phyloP scores from a whole-genome alignment of 1,284 basidiomycete species.

The Coniferiporia weirii region DNA sequence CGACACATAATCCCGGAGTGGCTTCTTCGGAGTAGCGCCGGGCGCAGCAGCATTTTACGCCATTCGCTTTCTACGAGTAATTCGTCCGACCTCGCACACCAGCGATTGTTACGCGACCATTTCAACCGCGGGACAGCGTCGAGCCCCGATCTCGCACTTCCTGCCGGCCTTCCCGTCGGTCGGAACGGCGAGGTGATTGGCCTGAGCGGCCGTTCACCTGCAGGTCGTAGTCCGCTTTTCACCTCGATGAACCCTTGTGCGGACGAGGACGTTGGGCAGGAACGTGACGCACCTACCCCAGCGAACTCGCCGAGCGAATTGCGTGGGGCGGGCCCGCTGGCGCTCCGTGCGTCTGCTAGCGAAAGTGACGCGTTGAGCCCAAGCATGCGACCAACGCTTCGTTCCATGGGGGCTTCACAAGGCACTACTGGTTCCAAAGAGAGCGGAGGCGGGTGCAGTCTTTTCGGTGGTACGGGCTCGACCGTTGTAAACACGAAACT shows the following conservation, averaged over 20 bases:
- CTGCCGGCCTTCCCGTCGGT: conserved; percentile 7
- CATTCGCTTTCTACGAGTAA: conserved; percentile 35
- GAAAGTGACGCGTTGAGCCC: not conserved
- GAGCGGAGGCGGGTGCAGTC: conserved; percentile 27
- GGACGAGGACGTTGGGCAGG: conserved; percentile 3
- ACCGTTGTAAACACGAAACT: conserved; percentile 89
- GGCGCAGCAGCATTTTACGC: conserved; percentile 43
- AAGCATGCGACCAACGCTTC: conserved; percentile 1
- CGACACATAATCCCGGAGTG: conserved; percentile 95
- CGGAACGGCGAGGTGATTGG: not conserved
- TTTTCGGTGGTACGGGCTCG: conserved; percentile 84
- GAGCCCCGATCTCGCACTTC: conserved; percentile 50
- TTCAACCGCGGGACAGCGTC: conserved; percentile 44
- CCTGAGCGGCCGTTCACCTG: not conserved
- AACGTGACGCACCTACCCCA: conserved; percentile 25
- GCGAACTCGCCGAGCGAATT: conserved; percentile 44
- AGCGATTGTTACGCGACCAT: conserved; percentile 19
- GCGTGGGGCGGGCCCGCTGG: conserved; percentile 15
- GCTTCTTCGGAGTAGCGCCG: conserved; percentile 60
- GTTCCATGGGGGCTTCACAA: conserved; percentile 4
- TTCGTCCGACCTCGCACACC: conserved; percentile 21
- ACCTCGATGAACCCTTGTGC: conserved; percentile 33
- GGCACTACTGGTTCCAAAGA: conserved; percentile 3
- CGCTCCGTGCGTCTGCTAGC: conserved; percentile 7
- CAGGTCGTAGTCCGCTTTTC: conserved; percentile 36